phyloP scores from a whole-genome alignment of 179 eudicot species.

The Actinidia polygama region DNA sequence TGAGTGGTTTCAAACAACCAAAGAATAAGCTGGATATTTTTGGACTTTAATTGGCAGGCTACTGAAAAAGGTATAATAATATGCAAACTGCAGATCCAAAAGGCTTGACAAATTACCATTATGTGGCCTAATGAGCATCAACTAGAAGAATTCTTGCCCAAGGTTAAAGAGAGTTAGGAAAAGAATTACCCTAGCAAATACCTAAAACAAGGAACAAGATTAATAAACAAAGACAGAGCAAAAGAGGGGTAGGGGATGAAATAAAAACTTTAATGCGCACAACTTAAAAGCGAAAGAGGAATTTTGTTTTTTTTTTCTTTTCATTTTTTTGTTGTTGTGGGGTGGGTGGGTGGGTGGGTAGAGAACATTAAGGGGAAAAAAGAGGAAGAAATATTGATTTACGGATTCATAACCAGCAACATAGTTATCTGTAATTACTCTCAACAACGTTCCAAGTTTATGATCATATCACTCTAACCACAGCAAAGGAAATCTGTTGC shows the following conservation, averaged over 20 bases:
- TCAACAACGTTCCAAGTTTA: not conserved
- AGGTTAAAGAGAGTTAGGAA: too few species aligned
- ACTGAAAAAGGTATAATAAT: not conserved
- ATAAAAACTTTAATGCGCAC: too few species aligned
- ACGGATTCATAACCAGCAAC: not conserved
- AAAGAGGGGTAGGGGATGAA: not conserved
- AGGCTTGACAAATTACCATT: too few species aligned
- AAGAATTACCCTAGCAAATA: not conserved
- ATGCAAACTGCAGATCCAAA: not conserved
- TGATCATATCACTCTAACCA: conserved; percentile 8
- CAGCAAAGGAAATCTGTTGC: not conserved
- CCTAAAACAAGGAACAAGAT: not conserved
- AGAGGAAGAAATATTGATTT: conserved; percentile 5
- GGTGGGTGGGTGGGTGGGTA: too few species aligned
- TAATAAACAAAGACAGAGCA: not conserved
- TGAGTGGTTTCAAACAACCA: not conserved
- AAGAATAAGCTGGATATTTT: not conserved
- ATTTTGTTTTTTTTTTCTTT: too few species aligned
- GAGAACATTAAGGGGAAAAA: not conserved
- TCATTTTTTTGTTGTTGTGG: too few species aligned
- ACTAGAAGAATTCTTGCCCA: too few species aligned
- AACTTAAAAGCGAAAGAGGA: too few species aligned
- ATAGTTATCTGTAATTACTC: not conserved
- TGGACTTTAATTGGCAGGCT: not conserved
- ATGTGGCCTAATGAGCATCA: not conserved